These are phyloP conservation scores for Phytophthora boehmeriae DNA, from an alignment of 352 stramenopile genomes.

Conservation along the genomic window DNA sequence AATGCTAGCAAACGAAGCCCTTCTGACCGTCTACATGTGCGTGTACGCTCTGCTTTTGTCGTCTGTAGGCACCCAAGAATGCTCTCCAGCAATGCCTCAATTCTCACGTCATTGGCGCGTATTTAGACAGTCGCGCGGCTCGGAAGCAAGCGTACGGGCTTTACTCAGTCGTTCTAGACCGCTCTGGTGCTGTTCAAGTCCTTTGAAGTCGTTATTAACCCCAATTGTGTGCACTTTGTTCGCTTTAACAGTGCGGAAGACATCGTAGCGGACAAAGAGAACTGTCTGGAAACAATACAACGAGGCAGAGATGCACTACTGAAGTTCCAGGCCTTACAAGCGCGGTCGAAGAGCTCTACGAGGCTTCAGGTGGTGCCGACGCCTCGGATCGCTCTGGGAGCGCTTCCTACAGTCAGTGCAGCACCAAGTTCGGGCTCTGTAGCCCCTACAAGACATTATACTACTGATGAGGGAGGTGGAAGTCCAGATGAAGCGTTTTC, in stretches of 20 bases:
- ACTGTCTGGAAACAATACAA: constrained; percentile 52
- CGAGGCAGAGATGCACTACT: constrained; percentile 45
- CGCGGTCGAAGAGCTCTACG: constrained; percentile 29
- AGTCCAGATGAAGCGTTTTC: constrained; percentile 6
- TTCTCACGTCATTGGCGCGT: constrained; percentile 75
- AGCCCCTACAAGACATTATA: constrained; percentile 1
- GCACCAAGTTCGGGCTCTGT: constrained; percentile 3
- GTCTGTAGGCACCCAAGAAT: constrained; percentile 38
- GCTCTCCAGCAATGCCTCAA: constrained; percentile 78
- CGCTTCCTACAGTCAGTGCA: constrained; percentile 28
- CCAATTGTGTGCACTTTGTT: constrained; percentile 8
- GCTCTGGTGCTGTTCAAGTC: background rate
- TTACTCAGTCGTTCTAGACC: background rate
- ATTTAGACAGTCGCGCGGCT: constrained; percentile 61
- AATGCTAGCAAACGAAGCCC: constrained; percentile 2
- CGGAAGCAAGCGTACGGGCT: constrained; percentile 50
- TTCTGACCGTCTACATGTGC: constrained; percentile 9
- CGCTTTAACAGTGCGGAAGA: constrained; percentile 8
- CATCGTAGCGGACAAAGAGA: constrained; percentile 38
- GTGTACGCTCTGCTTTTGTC: background rate
- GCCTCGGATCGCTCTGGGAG: constrained; percentile 37
- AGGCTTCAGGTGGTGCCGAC: constrained; percentile 57
- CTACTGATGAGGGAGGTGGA: background rate
- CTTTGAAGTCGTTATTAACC: background rate
- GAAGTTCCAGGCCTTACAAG: constrained; percentile 41